Base-by-base conservation (phyloP, 768 basidiomycete species). In the Boletus vermiculosoides region DNA sequence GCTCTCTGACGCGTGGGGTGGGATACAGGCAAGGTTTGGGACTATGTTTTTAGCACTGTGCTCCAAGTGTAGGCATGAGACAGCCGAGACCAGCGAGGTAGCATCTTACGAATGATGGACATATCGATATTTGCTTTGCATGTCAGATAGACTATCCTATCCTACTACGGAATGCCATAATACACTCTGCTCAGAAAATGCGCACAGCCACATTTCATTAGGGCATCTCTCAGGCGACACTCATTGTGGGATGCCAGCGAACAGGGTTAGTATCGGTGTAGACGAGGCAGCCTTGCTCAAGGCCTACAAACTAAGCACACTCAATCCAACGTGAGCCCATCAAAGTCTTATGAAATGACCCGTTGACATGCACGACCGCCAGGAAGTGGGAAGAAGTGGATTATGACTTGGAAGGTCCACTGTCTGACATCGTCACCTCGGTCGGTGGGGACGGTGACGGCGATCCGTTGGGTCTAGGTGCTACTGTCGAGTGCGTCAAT, bases 321-420 rank as follows among this genome's bases (percentile, higher is more conserved):
- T 93, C 41, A 76, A 81, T 39, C 94, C 95, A 36, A 84, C 78
- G 90, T 92, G 80, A 64, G 64, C 57, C n/a, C 52, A n/a, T 52
- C 40, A 40, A 55, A 15, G 37, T 23, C 36, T 23, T n/a, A 4
- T 45, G 31, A 16, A 49, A 37, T 37, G 50, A n/a, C 15, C 22
- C n/a, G n/a, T 48, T 61, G 49, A 63, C 54, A 37, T 15, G 22
- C 45, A 55, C 46, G 20, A 23, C 34, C 37, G 46, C 48, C 44
- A 93, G 92, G 62, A 80, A 85, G 74, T 97, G 94, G 94, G 92
- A 96, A 71, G 89, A 92, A 50, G 80, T 93, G 3, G 89, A 94
- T 67, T 85, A 94, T 74, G 92, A 95, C 56, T 73, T 85, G 20
- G 88, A 89, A 64, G 87, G 90, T 60, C 83, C 89, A 0, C 73